These are phyloP conservation scores for Cyclotella cryptica DNA, from an alignment of 108 stramenopile species.

Conservation along the genomic window DNA sequence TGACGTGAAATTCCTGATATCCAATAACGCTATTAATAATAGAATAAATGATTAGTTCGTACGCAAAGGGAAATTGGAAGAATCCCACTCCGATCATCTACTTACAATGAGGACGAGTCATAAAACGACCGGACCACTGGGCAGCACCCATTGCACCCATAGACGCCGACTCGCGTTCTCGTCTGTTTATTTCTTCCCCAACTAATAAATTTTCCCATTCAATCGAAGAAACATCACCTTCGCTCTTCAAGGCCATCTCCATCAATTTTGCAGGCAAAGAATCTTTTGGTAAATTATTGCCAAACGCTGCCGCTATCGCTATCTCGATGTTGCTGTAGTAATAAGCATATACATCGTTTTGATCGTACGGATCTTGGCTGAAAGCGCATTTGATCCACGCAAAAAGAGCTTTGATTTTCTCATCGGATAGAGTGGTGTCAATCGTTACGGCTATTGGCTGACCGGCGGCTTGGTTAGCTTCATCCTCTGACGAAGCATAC, in stretches of 20 bases:
- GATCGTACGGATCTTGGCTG: conserved; percentile 40
- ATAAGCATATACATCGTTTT: conserved; percentile 33
- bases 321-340: conserved; percentile 75
- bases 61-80: neutral
- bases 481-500: neutral
- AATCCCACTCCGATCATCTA: neutral
- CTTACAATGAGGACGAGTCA: conserved; percentile 73
- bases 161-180: conserved; percentile 68
- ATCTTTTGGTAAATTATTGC: conserved; percentile 58
- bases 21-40: conserved; percentile 50
- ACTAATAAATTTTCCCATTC: conserved; percentile 58
- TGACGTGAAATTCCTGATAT: conserved; percentile 56
- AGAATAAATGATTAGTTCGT: neutral
- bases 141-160: conserved; percentile 81
- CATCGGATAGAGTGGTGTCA: conserved; percentile 52
- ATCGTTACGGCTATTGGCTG: conserved; percentile 44
- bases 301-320: conserved; percentile 77
- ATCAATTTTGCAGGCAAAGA: conserved; percentile 56
- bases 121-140: conserved; percentile 74
- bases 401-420: conserved; percentile 61
- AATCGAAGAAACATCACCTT: conserved; percentile 33
- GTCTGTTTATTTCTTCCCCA: conserved; percentile 57
- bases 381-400: conserved; percentile 79
- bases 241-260: conserved; percentile 52
- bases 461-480: neutral